Evolutionary conservation across 768 basidiomycete species (phyloP), one percentile per base, ranked within the genome.

Genomic region (Clavaria fumosa): DNA sequence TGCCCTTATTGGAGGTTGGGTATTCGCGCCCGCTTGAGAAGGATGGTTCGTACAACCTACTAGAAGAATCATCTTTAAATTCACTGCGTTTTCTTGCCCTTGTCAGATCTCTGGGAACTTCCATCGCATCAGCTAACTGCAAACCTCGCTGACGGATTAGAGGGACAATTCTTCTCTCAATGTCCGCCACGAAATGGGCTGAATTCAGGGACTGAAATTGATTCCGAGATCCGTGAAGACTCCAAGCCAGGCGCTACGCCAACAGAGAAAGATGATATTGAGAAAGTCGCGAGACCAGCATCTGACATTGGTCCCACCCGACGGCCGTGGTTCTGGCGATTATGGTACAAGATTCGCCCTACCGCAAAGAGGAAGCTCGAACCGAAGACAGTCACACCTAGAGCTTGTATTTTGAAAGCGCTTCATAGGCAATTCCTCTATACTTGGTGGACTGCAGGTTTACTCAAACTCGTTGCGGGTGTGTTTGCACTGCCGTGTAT

Each of bases 1-100:
- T 50, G 23, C 61, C 69, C 5, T 54, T 73, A 32, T 48, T 73
- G 5, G 43, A 49, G 14, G 68, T 70, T 22, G 70, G 70, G 18
- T 71, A 59, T 41, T 60, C 65, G 6, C 52, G 70, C 24, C 70
- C 70, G 2, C 42, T 71, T n/a, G 52, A 69, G 48, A 59, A 62
- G 45, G 60, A 69, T 38, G 70, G 70, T 66, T 36, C 5, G 49
- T 6, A 14, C 14, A 18, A 12, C 18, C n/a, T 19, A 21, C n/a
- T 11, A 17, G 11, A 17, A 37, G 37, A 14, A 2, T 42, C 12
- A n/a, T n/a, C n/a, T n/a, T n/a, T n/a, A n/a, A n/a, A n/a, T n/a
- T n/a, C n/a, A n/a, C n/a, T n/a, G n/a, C n/a, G n/a, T n/a, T n/a
- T n/a, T n/a, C n/a, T n/a, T n/a, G n/a, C n/a, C n/a, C n/a, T n/a